A percentile compares a stretch with the other conserved stretches of the same genome.
phyloP scores from a whole-genome alignment of 1,139 yeast species.

The Arxiozyma telluris region DNA sequence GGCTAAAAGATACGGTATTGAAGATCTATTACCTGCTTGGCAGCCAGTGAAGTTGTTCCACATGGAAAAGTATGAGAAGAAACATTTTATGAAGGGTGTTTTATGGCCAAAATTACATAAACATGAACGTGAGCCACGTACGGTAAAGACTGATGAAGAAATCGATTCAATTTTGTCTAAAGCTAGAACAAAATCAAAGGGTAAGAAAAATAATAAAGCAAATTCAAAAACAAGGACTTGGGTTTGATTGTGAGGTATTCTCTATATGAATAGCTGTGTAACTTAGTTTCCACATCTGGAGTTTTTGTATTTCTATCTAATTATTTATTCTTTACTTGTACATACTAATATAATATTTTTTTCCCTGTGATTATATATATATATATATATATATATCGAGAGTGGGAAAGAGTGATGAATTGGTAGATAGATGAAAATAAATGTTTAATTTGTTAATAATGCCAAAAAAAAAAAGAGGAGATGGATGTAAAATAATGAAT shows the following conservation, averaged over 20 bases:
- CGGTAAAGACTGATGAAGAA: not conserved
- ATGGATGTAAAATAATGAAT: no score
- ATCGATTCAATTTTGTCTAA: not conserved
- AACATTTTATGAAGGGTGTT: slow-evolving; percentile 72
- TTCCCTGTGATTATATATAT: no score
- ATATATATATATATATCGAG: not conserved
- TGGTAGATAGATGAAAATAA: not conserved
- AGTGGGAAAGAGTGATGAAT: no score
- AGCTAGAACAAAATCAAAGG: slow-evolving; percentile 44
- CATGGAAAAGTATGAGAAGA: slow-evolving; percentile 64
- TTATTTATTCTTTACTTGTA: not conserved
- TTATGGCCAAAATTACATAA: slow-evolving; percentile 70
- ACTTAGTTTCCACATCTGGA: no score
- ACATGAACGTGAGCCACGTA: slow-evolving; percentile 49
- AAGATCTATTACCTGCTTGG: slow-evolving; percentile 68
- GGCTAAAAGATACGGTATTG: slow-evolving; percentile 73
- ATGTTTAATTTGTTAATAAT: no score
- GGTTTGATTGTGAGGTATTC: not conserved
- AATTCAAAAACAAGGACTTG: slow-evolving; percentile 28
- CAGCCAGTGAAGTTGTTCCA: slow-evolving; percentile 54
- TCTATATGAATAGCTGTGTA: not conserved
- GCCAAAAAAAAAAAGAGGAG: no score
- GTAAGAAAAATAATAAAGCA: slow-evolving; percentile 13
- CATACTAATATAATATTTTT: not conserved
- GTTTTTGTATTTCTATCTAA: not conserved